Percentiles rank a stretch among this genome's conserved stretches.
Evolutionary conservation across 1,139 yeast species (phyloP).

Genomic region (Candida gigantensis): DNA sequence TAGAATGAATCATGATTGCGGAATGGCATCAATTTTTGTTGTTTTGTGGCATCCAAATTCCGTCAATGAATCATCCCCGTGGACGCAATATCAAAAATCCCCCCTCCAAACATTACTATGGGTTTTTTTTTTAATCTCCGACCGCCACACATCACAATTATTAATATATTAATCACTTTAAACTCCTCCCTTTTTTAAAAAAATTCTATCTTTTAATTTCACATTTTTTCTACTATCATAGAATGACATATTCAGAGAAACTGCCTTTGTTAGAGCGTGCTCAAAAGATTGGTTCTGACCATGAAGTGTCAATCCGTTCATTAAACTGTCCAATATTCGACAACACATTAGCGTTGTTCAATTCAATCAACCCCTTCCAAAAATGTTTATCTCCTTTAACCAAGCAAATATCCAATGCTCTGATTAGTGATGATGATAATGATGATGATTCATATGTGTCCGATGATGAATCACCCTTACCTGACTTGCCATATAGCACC

Average conservation of each 20-base stretch:
- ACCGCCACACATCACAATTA: too few species aligned
- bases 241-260: constrained; percentile 21
- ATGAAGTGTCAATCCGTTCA: constrained; percentile 22
- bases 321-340: constrained; percentile 25
- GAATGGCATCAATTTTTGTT: too few species aligned
- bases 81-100: too few species aligned
- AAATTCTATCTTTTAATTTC: background rate
- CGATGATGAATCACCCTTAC: constrained; percentile 27
- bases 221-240: background rate
- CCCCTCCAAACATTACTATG: too few species aligned
- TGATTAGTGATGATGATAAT: constrained; percentile 13
- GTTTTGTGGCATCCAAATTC: too few species aligned
- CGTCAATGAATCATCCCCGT: too few species aligned
- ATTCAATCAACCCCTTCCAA: constrained; percentile 14
- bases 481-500: constrained; percentile 27
- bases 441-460: constrained; percentile 14
- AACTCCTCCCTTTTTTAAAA: background rate
- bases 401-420: constrained; percentile 6
- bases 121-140: too few species aligned
- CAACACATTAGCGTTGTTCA: constrained; percentile 25
- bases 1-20: too few species aligned
- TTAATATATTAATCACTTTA: too few species aligned
- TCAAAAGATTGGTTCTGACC: constrained; percentile 13
- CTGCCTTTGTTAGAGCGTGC: constrained; percentile 22
- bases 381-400: constrained; percentile 21